phyloP scores from a whole-genome alignment of 139 green algal species.

The Pseudopediastrum boryanum region DNA sequence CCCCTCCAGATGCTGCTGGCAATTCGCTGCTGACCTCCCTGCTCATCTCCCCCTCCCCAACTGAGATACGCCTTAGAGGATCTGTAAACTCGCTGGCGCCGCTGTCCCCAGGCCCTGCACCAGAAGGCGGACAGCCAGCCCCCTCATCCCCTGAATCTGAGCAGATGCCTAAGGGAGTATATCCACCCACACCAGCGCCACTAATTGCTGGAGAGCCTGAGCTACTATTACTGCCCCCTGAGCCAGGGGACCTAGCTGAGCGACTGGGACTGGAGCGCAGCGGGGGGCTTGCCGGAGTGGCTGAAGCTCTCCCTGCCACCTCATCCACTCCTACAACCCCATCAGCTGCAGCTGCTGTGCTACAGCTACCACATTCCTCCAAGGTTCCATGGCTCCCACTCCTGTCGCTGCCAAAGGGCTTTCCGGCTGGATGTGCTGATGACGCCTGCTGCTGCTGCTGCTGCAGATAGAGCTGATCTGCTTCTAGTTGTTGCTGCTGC shows the following conservation, averaged over 20 bases:
- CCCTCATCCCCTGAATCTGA: too few species aligned
- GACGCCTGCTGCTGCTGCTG: conserved; percentile 16
- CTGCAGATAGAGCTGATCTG: background rate
- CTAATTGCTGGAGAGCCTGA: too few species aligned
- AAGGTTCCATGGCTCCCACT: background rate
- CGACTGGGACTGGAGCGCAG: too few species aligned
- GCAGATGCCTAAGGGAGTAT: too few species aligned
- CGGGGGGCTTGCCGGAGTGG: too few species aligned
- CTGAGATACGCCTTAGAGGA: background rate
- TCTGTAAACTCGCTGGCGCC: conserved; percentile 21
- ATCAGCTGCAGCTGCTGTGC: conserved; percentile 3
- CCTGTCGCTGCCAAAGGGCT: background rate
- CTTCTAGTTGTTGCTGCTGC: background rate
- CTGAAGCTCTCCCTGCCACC: background rate
- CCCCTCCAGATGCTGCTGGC: background rate
- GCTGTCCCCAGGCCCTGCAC: background rate
- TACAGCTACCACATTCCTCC: background rate
- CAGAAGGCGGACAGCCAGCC: too few species aligned
- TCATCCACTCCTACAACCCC: background rate
- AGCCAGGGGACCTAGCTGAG: too few species aligned
- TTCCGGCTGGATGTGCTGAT: background rate
- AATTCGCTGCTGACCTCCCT: background rate
- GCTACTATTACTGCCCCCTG: too few species aligned
- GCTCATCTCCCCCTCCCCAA: background rate
- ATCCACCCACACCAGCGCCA: too few species aligned